phyloP scores from a whole-genome alignment of 768 basidiomycete species.

The Russula dissimulans region DNA sequence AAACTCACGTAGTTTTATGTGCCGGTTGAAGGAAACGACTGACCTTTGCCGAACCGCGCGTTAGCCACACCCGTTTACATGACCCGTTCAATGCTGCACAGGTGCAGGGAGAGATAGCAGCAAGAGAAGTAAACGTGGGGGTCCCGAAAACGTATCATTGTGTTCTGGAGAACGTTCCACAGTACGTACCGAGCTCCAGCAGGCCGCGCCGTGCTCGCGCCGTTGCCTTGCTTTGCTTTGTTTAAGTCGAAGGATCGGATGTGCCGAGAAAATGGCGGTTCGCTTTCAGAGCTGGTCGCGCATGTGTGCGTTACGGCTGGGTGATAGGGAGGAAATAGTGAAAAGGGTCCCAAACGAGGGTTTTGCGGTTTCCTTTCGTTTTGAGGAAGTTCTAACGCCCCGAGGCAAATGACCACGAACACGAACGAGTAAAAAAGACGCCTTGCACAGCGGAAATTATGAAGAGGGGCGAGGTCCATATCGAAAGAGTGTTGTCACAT shows the following conservation, averaged over 20 bases:
- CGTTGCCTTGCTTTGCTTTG: neutral
- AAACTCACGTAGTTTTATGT: neutral
- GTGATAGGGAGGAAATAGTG: constrained; percentile 7
- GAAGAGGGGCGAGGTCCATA: neutral
- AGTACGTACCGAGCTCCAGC: neutral
- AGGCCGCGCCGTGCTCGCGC: constrained; percentile 2
- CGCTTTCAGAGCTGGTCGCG: neutral
- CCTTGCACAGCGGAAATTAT: constrained; percentile 9
- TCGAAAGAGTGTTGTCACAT: constrained; percentile 1
- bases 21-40: neutral
- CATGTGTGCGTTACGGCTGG: neutral
- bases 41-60: neutral
- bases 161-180: neutral
- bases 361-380: neutral
- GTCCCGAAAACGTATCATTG: neutral
- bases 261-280: neutral
- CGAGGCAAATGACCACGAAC: neutral
- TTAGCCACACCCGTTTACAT: neutral
- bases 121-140: neutral
- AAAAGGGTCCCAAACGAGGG: neutral
- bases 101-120: neutral
- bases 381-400: neutral
- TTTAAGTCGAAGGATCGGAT: neutral
- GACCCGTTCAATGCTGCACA: neutral
- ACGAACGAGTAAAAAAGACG: neutral